Percentiles rank a stretch among this genome's conserved stretches.
phyloP scores from a whole-genome alignment of 805 yeast genomes.

The Scheffersomyces lignosus region DNA sequence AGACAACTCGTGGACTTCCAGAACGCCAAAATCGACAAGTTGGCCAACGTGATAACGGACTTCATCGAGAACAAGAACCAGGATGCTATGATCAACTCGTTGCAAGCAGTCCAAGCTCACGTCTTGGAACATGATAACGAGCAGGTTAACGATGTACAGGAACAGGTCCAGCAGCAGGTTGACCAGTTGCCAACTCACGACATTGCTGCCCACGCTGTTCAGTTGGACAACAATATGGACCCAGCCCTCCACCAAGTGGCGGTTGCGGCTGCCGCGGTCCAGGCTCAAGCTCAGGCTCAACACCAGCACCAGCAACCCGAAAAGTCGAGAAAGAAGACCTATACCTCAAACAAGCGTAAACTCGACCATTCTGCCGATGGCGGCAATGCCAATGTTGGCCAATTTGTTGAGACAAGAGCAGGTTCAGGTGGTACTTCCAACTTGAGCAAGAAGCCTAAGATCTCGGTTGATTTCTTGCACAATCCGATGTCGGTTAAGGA shows the following conservation, averaged over 20 bases:
- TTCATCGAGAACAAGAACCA: slow-evolving; percentile 30
- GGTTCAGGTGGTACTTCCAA: slow-evolving; percentile 8
- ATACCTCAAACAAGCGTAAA: slow-evolving; percentile 9
- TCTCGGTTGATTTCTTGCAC: slow-evolving; percentile 39
- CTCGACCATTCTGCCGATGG: slow-evolving; percentile 3
- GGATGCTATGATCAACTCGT: slow-evolving; percentile 27
- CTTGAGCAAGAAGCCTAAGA: slow-evolving; percentile 34
- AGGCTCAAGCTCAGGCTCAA: slow-evolving; percentile 12
- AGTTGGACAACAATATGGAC: slow-evolving; percentile 38
- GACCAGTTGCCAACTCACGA: slow-evolving; percentile 14
- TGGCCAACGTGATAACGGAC: slow-evolving; percentile 33
- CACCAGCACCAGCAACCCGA: slow-evolving; percentile 7
- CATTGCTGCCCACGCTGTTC: slow-evolving; percentile 14
- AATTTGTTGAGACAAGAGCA: too few species aligned
- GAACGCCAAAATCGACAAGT: slow-evolving; percentile 37
- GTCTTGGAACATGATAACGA: slow-evolving; percentile 14
- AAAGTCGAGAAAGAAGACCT: slow-evolving; percentile 6
- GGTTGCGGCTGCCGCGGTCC: slow-evolving; percentile 38
- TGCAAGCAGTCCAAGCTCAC: slow-evolving; percentile 27
- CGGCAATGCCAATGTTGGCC: slow-evolving; percentile 5
- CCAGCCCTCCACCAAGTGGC: slow-evolving; percentile 43
- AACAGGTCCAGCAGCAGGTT: slow-evolving; percentile 20
- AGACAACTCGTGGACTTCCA: slow-evolving; percentile 40
- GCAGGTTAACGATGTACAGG: slow-evolving; percentile 19
- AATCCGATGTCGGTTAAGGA: slow-evolving; percentile 46